Evolutionary conservation across 768 basidiomycete genomes (phyloP).

Genomic region (Pleurotus tuber-regium): DNA sequence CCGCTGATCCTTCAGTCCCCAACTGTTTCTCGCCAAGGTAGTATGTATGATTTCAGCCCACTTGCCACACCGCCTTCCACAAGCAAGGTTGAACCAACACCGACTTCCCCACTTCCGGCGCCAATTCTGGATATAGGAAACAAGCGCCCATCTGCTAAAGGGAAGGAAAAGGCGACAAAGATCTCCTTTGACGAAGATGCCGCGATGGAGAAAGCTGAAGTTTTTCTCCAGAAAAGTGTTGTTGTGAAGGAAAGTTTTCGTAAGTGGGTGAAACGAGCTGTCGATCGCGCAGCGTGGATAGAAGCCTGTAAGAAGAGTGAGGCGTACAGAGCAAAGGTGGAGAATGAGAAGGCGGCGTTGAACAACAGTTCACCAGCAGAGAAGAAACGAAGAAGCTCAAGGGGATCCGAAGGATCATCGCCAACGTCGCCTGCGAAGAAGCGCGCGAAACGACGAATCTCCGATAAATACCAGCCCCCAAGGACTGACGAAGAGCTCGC

Average conservation of each 20-base stretch:
- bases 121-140: background rate
- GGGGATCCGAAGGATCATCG: conserved; percentile 13
- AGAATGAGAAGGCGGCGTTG: conserved; percentile 17
- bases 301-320: conserved; percentile 63
- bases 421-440: conserved; percentile 32
- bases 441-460: conserved; percentile 37
- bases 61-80: background rate
- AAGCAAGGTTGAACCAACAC: background rate
- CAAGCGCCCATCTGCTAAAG: background rate
- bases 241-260: conserved; percentile 41
- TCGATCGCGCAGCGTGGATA: conserved; percentile 50
- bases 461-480: conserved; percentile 47
- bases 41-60: background rate
- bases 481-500: conserved; percentile 65
- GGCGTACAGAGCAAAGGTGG: conserved; percentile 54
- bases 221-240: conserved; percentile 38
- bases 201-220: conserved; percentile 38
- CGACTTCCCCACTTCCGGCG: background rate
- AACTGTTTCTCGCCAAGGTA: conserved; percentile 22
- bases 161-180: conserved; percentile 9
- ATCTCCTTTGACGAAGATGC: conserved; percentile 18
- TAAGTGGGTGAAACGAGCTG: conserved; percentile 44
- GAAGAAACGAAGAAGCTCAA: conserved; percentile 33
- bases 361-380: conserved; percentile 18
- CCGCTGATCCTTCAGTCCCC: conserved; percentile 39